These are phyloP conservation scores for Rhizoctonia solani DNA, from an alignment of 1,284 basidiomycete species.

Conservation along the genomic window DNA sequence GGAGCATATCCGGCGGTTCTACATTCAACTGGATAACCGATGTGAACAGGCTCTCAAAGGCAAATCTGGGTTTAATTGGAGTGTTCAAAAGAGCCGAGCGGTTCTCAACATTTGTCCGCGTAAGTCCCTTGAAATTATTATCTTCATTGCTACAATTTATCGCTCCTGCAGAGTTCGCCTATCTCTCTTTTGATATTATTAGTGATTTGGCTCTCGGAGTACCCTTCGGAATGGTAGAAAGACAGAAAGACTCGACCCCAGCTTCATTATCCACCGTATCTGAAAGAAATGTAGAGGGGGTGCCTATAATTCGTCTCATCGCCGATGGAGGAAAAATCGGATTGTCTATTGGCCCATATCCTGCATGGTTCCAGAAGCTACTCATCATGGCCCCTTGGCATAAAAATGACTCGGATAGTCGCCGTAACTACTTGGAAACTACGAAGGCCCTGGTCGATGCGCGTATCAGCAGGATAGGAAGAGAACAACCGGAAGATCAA, in stretches of 20 bases:
- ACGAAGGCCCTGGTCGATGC: neutral
- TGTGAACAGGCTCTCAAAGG: slow-evolving; percentile 46
- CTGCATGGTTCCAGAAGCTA: neutral
- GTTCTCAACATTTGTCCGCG: neutral
- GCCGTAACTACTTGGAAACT: neutral
- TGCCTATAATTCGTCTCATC: neutral
- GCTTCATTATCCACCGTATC: neutral
- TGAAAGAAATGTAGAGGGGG: neutral
- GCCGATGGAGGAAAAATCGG: neutral
- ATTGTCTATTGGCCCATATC: neutral
- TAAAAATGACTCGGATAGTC: neutral
- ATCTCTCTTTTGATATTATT: slow-evolving; percentile 52
- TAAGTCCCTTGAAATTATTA: neutral
- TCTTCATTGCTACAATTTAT: neutral
- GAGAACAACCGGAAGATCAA: neutral
- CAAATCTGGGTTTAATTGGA: slow-evolving; percentile 37
- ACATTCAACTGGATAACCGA: neutral
- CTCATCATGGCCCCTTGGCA: neutral
- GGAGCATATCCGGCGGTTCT: neutral
- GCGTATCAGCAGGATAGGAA: slow-evolving; percentile 62
- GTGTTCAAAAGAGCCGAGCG: neutral
- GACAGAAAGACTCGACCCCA: neutral
- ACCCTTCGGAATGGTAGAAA: slow-evolving; percentile 53
- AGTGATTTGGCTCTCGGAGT: slow-evolving; percentile 53
- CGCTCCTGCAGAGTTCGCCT: slow-evolving; percentile 46